A percentile compares a stretch with the other conserved stretches of the same genome.
Evolutionary conservation across 805 yeast genomes (phyloP).

Genomic region (Lachancea dasiensis): DNA sequence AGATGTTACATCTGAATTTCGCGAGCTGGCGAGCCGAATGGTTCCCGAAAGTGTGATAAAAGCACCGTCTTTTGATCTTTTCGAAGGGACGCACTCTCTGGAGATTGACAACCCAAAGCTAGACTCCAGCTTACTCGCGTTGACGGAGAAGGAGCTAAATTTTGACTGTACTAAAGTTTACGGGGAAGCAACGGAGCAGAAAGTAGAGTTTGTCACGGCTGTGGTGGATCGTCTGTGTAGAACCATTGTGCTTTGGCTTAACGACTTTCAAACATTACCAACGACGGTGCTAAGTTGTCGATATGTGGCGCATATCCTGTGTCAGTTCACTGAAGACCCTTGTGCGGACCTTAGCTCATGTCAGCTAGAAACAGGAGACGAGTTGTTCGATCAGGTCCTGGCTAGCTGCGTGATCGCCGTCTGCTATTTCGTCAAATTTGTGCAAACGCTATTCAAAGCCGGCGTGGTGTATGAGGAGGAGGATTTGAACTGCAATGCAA

Average conservation of each 20-base stretch:
- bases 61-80: constrained; percentile 53
- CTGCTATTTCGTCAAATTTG: constrained; percentile 46
- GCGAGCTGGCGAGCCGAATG: constrained; percentile 35
- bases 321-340: constrained; percentile 32
- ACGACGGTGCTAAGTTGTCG: constrained; percentile 73
- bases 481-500: constrained; percentile 59
- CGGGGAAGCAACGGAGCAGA: constrained; percentile 25
- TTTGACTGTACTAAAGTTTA: constrained; percentile 38
- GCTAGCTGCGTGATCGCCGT: constrained; percentile 47
- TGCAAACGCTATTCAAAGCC: constrained; percentile 40
- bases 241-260: constrained; percentile 64
- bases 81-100: constrained; percentile 83
- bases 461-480: constrained; percentile 72
- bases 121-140: constrained; percentile 67
- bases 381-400: constrained; percentile 45
- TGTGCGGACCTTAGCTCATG: constrained; percentile 9
- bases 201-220: constrained; percentile 40
- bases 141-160: constrained; percentile 38
- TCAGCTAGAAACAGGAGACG: constrained; percentile 19
- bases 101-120: constrained; percentile 67
- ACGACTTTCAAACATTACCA: constrained; percentile 60
- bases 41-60: constrained; percentile 53
- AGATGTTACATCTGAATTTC: constrained; percentile 55
- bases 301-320: constrained; percentile 57
- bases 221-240: constrained; percentile 50